Evolutionary conservation across 2,329 filamentous ascomycete genomes (phyloP).

Genomic region (Fonsecaea nubica): DNA sequence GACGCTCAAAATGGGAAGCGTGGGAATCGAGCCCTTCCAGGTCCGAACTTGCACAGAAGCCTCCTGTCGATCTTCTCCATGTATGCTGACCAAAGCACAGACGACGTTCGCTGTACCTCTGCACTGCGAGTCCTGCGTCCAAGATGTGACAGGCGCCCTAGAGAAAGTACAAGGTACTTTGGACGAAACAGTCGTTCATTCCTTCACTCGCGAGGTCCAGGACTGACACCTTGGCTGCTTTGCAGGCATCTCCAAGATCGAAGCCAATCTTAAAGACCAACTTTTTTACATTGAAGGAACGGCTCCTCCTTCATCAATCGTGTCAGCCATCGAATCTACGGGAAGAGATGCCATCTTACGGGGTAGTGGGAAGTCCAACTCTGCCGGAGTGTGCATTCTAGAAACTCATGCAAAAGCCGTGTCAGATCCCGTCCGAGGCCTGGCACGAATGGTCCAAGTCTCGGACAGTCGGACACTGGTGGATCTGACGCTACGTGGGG

Average conservation of each 20-base stretch:
- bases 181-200: slow-evolving; percentile 38
- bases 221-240: slow-evolving; percentile 18
- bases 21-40: slow-evolving; percentile 55
- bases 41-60: slow-evolving; percentile 40
- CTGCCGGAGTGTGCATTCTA: slow-evolving; percentile 94
- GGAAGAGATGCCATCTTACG: slow-evolving; percentile 93
- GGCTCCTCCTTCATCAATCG: slow-evolving; percentile 86
- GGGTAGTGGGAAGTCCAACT: slow-evolving; percentile 83
- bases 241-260: slow-evolving; percentile 78
- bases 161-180: slow-evolving; percentile 69
- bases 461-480: slow-evolving; percentile 77
- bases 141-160: slow-evolving; percentile 80
- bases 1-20: slow-evolving; percentile 36
- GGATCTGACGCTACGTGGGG: slow-evolving; percentile 83
- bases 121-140: slow-evolving; percentile 87
- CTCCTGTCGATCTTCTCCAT: background rate
- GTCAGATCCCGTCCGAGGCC: slow-evolving; percentile 75
- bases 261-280: slow-evolving; percentile 82
- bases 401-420: slow-evolving; percentile 75
- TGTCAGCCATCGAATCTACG: slow-evolving; percentile 84
- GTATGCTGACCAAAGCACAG: slow-evolving; percentile 54
- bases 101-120: slow-evolving; percentile 95
- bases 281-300: slow-evolving; percentile 85
- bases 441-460: slow-evolving; percentile 94
- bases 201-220: background rate